Conservation (phyloP, 495 filamentous ascomycete species). For the Podospora fimiseda region DNA sequence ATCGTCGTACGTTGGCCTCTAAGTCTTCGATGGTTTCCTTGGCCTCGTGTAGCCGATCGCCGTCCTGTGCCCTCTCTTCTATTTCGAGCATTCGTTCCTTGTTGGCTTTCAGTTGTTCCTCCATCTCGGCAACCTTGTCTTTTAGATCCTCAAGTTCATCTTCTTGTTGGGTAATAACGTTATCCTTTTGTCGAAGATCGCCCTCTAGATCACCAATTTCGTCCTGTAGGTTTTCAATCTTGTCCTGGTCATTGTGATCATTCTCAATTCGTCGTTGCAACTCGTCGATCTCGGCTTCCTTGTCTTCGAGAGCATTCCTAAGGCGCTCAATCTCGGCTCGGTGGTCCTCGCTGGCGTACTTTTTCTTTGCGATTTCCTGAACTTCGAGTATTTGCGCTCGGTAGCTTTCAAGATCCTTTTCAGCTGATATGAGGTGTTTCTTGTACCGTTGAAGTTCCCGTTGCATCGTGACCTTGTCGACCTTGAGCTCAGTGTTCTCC, state of each 20-base stretch:
- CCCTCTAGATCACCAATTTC: conserved; percentile 56
- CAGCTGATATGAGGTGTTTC: conserved; percentile 69
- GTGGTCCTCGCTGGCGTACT: conserved; percentile 58
- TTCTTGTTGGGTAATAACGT: conserved; percentile 35
- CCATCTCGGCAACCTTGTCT: conserved; percentile 48
- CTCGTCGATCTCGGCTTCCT: conserved; percentile 50
- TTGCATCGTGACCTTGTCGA: conserved; percentile 79
- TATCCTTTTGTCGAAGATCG: conserved; percentile 51
- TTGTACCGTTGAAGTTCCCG: conserved; percentile 76
- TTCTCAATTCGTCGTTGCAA: conserved; percentile 47
- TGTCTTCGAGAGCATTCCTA: conserved; percentile 43
- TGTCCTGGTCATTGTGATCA: conserved; percentile 31
- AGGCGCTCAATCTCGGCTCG: conserved; percentile 54
- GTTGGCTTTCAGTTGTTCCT: conserved; percentile 47
- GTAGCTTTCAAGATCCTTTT: conserved; percentile 74
- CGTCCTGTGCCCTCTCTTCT: conserved; percentile 51
- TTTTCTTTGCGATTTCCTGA: conserved; percentile 68
- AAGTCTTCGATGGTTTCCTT: conserved; percentile 45
- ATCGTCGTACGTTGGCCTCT: conserved; percentile 36
- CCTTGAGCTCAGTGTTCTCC: conserved; percentile 94
- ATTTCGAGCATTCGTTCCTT: conserved; percentile 55
- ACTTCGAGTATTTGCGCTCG: conserved; percentile 70
- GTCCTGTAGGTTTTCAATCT: conserved; percentile 48
- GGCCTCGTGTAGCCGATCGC: conserved; percentile 50
- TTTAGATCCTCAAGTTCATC: conserved; percentile 35